Base-by-base conservation (phyloP, 164 flowering plant genomes). In the Vitis rotundifolia region DNA sequence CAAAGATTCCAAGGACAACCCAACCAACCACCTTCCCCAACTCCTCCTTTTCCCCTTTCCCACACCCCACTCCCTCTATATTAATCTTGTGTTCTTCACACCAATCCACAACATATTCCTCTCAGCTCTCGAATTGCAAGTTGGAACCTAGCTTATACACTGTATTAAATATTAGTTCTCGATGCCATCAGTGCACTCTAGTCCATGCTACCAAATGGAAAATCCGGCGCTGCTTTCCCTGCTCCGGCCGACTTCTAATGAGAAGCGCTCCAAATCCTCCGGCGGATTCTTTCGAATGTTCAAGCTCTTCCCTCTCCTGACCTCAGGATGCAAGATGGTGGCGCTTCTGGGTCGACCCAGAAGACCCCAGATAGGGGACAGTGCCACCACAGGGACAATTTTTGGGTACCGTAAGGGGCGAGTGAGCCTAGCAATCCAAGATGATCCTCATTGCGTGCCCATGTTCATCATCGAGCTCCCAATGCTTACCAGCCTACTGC, bases 241-340 rank as follows among this genome's bases (percentile, higher is more conserved):
- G 11, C 87, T 92, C 47, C 84, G 81, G 29, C 83, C 78, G n/a
- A 69, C 82, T 0, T 37, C 85, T 10, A 55, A 71, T 3, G 77
- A 73, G 22, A 84, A 81, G 65, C 77, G 83, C 9, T 11, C 84
- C 6, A 76, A 74, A 57, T 49, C 78, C 5, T 11, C 79, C 5
- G 76, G 79, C 7, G 88, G 92, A 11, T 74, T 91, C 63, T 68
- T 90, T 19, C 74, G 78, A 11, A 86, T 93, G 90, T 87, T 93
- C 88, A 93, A 90, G 78, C 86, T 93, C 55, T 83, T 90, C 79
- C 95, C 97, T 2, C 76, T 87, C 77, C 67, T 93, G 28, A 88
- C 80, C 71, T 81, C 97, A 11, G 93, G 96, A 4, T 89, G 94
- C 89, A 93, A 90, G 68, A 87, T 93, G 91, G 95, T 88, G 50